A percentile compares a stretch with the other conserved stretches of the same genome.
Evolutionary conservation across 129 eudicot genomes (phyloP).

Genomic region (Pittosporum tobira): DNA sequence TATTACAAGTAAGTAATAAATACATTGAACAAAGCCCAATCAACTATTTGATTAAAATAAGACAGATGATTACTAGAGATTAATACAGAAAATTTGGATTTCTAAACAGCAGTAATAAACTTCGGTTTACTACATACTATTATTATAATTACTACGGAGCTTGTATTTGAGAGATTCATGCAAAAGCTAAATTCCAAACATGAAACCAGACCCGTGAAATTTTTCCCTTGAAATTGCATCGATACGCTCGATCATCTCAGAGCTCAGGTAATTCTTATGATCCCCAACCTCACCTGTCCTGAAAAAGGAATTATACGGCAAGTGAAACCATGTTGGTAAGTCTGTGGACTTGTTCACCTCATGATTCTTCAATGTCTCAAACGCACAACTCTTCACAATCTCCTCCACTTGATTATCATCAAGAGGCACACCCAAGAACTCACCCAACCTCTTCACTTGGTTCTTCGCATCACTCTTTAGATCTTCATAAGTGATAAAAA

Average conservation of each 20-base stretch:
- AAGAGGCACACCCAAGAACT: conserved; percentile 27
- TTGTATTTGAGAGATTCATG: no score
- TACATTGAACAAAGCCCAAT: no score
- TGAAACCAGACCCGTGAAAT: conserved; percentile 24
- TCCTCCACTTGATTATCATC: conserved; percentile 17
- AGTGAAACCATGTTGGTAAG: conserved; percentile 10
- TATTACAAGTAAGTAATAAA: no score
- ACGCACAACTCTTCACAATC: conserved; percentile 22
- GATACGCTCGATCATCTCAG: conserved; percentile 18
- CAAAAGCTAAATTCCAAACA: conserved; percentile 19
- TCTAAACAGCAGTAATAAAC: no score
- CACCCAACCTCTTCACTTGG: conserved; percentile 17
- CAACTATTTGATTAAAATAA: no score
- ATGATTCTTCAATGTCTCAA: conserved; percentile 17
- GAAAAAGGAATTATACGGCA: conserved; percentile 36
- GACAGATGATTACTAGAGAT: no score
- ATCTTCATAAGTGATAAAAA: conserved; percentile 24
- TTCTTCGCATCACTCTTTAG: conserved; percentile 14
- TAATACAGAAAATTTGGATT: no score
- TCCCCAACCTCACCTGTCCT: conserved; percentile 34
- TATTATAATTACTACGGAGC: no score
- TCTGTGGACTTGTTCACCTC: conserved; percentile 26
- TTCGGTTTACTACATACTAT: no score
- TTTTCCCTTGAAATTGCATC: conserved; percentile 24
- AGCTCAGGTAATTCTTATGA: conserved; percentile 12